Percentiles rank a stretch among this genome's conserved stretches.
phyloP scores from a whole-genome alignment of 106 monocot genomes.

The Platanthera guangdongensis region DNA sequence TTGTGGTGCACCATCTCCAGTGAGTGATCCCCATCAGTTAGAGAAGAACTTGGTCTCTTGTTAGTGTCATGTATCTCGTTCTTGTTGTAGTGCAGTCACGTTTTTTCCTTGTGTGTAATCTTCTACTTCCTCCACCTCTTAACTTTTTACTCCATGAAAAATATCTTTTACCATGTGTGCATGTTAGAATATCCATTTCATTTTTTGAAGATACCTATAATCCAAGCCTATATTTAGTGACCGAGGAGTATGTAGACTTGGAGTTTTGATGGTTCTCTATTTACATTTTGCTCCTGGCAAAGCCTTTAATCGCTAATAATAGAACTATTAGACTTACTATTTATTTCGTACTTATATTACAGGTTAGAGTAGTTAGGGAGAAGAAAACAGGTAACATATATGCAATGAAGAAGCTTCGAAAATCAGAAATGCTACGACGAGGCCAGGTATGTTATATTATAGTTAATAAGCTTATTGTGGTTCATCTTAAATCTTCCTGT shows the following conservation, averaged over 20 bases:
- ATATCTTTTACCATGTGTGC: too few relatives aligned
- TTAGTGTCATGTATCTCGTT: too few relatives aligned
- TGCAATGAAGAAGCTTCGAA: slow-evolving; percentile 54
- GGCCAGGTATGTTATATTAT: slow-evolving; percentile 31
- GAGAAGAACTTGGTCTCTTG: too few relatives aligned
- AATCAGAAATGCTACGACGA: slow-evolving; percentile 48
- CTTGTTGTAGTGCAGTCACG: too few relatives aligned
- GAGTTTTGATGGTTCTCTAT: slow-evolving; percentile 2
- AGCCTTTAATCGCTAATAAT: slow-evolving; percentile 13
- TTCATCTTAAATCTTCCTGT: neutral
- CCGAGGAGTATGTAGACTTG: neutral
- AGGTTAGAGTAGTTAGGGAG: slow-evolving; percentile 41
- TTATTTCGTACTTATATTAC: slow-evolving; percentile 6
- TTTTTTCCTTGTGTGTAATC: too few relatives aligned
- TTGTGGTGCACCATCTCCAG: too few relatives aligned
- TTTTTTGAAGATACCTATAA: neutral
- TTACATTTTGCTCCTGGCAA: neutral
- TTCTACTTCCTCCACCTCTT: too few relatives aligned
- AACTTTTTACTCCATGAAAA: too few relatives aligned
- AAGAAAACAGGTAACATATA: slow-evolving; percentile 27
- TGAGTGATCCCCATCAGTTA: too few relatives aligned
- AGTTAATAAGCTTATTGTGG: neutral
- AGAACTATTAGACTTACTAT: slow-evolving; percentile 1
- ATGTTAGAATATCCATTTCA: too few relatives aligned
- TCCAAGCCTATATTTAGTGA: neutral